These are phyloP conservation scores for Chlamydomonas reinhardtii DNA, from an alignment of 163 green algal species.

Conservation along the genomic window DNA sequence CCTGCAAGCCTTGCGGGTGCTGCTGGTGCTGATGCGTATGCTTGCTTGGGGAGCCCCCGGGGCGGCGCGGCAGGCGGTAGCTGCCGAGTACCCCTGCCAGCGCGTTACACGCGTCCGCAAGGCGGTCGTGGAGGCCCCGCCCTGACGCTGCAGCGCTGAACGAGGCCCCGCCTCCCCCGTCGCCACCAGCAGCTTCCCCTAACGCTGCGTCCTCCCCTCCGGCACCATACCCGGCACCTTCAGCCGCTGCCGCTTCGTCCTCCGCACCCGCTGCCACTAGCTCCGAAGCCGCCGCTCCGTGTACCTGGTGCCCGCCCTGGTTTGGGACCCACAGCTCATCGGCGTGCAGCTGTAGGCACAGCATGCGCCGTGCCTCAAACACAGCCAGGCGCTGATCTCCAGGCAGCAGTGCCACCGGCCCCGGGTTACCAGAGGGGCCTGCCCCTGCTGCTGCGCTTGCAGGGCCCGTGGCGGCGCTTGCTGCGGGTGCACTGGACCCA, in stretches of 20 bases:
- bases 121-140: background rate
- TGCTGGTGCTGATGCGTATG: background rate
- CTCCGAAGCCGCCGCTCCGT: too few relatives aligned
- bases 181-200: background rate
- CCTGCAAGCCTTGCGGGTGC: background rate
- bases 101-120: background rate
- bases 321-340: too few relatives aligned
- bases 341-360: constrained; percentile 1
- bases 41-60: background rate
- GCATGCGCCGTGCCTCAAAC: constrained; percentile 6
- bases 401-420: too few relatives aligned
- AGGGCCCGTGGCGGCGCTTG: background rate
- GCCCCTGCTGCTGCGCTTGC: background rate
- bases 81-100: background rate
- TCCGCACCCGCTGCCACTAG: too few relatives aligned
- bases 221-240: too few relatives aligned
- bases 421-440: too few relatives aligned
- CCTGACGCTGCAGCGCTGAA: background rate
- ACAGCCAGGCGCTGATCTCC: background rate
- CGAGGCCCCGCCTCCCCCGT: background rate
- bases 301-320: too few relatives aligned
- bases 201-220: too few relatives aligned
- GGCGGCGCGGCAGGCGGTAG: background rate
- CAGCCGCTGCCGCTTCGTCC: too few relatives aligned
- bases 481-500: background rate